Evolutionary conservation across 1,284 basidiomycete genomes (phyloP).

Genomic region (Ganoderma lingzhi): DNA sequence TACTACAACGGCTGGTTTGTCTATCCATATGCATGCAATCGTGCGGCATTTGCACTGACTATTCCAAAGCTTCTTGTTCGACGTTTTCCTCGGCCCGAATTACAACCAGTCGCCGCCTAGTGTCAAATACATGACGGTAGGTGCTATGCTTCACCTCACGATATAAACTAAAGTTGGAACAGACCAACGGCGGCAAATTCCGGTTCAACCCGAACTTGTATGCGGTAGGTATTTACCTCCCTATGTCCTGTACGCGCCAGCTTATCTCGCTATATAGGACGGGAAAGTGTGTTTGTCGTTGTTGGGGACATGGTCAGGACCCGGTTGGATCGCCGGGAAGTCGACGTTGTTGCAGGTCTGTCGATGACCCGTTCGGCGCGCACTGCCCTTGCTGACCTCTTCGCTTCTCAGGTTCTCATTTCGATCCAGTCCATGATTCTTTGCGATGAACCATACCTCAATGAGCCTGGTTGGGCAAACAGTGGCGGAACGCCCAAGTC

Average conservation of each 20-base stretch:
- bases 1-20: slow-evolving; percentile 85
- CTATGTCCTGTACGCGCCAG: slow-evolving; percentile 12
- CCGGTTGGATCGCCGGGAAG: slow-evolving; percentile 88
- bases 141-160: slow-evolving; percentile 27
- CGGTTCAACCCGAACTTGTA: slow-evolving; percentile 94
- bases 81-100: slow-evolving; percentile 87
- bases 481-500: slow-evolving; percentile 77
- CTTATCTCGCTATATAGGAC: slow-evolving; percentile 55
- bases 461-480: slow-evolving; percentile 88
- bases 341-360: slow-evolving; percentile 72
- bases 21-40: not conserved
- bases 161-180: slow-evolving; percentile 14
- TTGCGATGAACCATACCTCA: slow-evolving; percentile 88
- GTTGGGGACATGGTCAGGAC: slow-evolving; percentile 91
- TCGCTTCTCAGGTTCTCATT: slow-evolving; percentile 70
- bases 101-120: slow-evolving; percentile 85
- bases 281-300: slow-evolving; percentile 92
- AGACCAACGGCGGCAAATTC: slow-evolving; percentile 90
- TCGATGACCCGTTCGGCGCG: not conserved
- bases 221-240: slow-evolving; percentile 58
- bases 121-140: slow-evolving; percentile 91
- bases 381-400: not conserved
- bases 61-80: slow-evolving; percentile 71
- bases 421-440: slow-evolving; percentile 96
- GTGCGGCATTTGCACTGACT: not conserved